Percentiles rank a stretch among this genome's conserved stretches.
phyloP scores from a whole-genome alignment of 805 yeast genomes.

The Schwanniomyces vanrijiae region DNA sequence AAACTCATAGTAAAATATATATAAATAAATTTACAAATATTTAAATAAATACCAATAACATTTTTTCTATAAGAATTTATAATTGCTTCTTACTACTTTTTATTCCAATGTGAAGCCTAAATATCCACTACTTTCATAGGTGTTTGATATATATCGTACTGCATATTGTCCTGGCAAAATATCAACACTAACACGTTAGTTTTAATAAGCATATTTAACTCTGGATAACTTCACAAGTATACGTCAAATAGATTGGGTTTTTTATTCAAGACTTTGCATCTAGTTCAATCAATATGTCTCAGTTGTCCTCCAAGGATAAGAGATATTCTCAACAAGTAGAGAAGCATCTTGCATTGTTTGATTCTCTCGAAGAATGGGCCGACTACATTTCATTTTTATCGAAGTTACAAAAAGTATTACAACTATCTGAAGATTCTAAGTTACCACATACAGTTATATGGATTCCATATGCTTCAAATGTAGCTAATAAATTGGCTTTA shows the following conservation, averaged over 20 bases:
- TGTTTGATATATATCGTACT: background rate
- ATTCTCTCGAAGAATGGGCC: constrained; percentile 93
- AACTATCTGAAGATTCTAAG: constrained; percentile 23
- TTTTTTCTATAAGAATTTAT: too few relatives aligned
- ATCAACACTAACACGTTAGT: background rate
- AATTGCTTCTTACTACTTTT: too few relatives aligned
- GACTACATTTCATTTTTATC: constrained; percentile 91
- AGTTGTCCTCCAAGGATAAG: constrained; percentile 56
- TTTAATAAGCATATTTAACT: background rate
- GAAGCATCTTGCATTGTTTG: constrained; percentile 72
- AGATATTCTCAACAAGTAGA: constrained; percentile 68
- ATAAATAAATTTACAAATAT: too few relatives aligned
- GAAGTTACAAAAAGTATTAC: constrained; percentile 70
- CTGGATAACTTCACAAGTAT: background rate
- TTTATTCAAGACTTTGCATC: background rate
- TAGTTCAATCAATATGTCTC: constrained; percentile 4
- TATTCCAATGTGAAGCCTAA: too few relatives aligned
- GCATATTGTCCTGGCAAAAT: background rate
- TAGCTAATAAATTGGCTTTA: constrained; percentile 70
- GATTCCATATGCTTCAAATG: constrained; percentile 67
- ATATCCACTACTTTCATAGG: too few relatives aligned
- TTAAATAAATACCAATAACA: too few relatives aligned
- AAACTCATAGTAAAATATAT: too few relatives aligned
- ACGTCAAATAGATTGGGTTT: background rate
- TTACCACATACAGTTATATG: constrained; percentile 31